phyloP scores from a whole-genome alignment of 768 basidiomycete genomes.

The Hemileccinum impolitum region DNA sequence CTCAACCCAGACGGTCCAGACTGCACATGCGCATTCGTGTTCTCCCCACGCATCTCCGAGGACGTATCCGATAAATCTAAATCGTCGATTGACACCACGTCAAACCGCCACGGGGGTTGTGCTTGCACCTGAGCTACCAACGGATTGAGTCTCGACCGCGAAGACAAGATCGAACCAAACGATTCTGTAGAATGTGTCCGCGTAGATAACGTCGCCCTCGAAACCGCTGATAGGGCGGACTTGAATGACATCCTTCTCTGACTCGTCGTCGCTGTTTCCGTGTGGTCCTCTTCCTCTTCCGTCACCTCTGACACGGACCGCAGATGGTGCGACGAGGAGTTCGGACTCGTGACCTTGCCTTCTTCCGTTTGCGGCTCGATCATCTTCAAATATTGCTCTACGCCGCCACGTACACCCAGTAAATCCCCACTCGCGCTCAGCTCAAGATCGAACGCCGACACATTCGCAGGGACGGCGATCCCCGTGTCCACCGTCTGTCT shows the following conservation, averaged over 20 bases:
- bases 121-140: constrained; percentile 34
- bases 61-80: constrained; percentile 77
- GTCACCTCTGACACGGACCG: constrained; percentile 31
- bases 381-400: constrained; percentile 65
- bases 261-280: constrained; percentile 16
- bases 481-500: constrained; percentile 36
- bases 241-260: constrained; percentile 18
- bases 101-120: constrained; percentile 56
- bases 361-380: constrained; percentile 35
- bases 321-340: constrained; percentile 18
- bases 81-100: constrained; percentile 76
- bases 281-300: constrained; percentile 28
- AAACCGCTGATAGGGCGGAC: constrained; percentile 20
- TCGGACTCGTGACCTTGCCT: constrained; percentile 4
- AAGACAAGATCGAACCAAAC: constrained; percentile 32
- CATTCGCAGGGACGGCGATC: constrained; percentile 39
- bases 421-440: constrained; percentile 57
- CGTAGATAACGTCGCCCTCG: constrained; percentile 19
- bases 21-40: constrained; percentile 18
- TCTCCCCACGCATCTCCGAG: constrained; percentile 45
- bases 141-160: constrained; percentile 28
- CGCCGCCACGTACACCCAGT: constrained; percentile 56
- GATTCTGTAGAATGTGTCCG: constrained; percentile 34
- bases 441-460: constrained; percentile 73
- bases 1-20: constrained; percentile 52